These are phyloP conservation scores for Podosphaera fusca DNA, from an alignment of 2,329 filamentous ascomycete genomes.

Conservation along the genomic window DNA sequence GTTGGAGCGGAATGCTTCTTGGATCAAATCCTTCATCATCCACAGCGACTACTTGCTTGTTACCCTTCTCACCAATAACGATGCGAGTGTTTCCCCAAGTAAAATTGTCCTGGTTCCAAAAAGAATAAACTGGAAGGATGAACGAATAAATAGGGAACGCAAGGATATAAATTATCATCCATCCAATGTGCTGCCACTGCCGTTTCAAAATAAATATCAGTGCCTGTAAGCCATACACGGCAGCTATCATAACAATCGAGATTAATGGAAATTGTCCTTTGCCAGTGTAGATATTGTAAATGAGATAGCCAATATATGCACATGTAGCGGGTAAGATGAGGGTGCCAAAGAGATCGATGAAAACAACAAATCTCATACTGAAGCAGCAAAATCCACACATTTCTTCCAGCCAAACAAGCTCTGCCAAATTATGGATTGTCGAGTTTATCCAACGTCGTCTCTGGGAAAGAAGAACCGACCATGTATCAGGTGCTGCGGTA, in stretches of 20 bases:
- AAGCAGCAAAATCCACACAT: conserved; percentile 98
- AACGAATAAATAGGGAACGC: conserved; percentile 90
- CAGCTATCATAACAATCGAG: conserved; percentile 72
- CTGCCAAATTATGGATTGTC: conserved; percentile 85
- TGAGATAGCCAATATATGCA: conserved; percentile 65
- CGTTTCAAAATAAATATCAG: conserved; percentile 91
- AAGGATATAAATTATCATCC: conserved; percentile 98
- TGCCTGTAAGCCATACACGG: conserved; percentile 85
- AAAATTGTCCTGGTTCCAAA: conserved; percentile 99
- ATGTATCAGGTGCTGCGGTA: conserved; percentile 83
- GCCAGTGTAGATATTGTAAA: conserved; percentile 50
- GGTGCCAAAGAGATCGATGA: conserved; percentile 82
- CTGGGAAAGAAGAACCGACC: conserved; percentile 88
- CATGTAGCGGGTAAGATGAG: conserved; percentile 78
- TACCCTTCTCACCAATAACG: conserved; percentile 81
- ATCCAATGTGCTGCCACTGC: conserved; percentile 95
- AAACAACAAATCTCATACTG: conserved; percentile 90
- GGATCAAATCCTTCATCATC: conserved; percentile 77
- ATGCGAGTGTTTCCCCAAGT: conserved; percentile 96
- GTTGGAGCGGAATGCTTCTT: conserved; percentile 74
- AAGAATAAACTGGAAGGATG: conserved; percentile 79
- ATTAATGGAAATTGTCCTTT: conserved; percentile 62
- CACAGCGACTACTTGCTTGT: conserved; percentile 71
- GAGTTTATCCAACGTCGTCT: conserved; percentile 99
- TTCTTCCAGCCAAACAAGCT: conserved; percentile 74